Evolutionary conservation across 768 basidiomycete species (phyloP).

Genomic region (Chlorophyllum brunneum): DNA sequence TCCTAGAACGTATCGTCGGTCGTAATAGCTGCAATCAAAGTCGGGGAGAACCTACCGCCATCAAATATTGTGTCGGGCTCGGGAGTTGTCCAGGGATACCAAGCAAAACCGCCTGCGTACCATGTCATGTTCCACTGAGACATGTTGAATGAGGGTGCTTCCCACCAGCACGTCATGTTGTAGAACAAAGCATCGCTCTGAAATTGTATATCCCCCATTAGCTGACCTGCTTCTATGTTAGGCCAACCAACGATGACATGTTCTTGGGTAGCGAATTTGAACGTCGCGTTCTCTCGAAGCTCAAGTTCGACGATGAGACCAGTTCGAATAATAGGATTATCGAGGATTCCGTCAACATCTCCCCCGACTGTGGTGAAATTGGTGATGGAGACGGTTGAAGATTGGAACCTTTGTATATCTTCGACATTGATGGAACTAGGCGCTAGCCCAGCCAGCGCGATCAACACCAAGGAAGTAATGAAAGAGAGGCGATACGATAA

Average conservation of each 20-base stretch:
- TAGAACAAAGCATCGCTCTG: conserved; percentile 1
- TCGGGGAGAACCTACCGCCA: neutral
- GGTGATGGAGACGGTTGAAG: neutral
- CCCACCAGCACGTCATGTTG: conserved; percentile 1
- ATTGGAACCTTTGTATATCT: neutral
- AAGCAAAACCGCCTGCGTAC: conserved; percentile 1
- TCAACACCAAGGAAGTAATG: neutral
- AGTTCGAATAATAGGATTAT: neutral
- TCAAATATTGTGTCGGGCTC: neutral
- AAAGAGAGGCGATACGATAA: neutral
- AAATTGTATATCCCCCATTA: neutral
- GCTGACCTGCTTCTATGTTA: neutral
- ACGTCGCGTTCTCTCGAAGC: neutral
- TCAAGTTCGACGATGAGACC: neutral
- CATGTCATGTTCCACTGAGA: neutral
- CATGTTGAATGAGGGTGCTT: neutral
- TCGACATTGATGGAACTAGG: neutral
- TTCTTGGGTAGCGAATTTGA: neutral
- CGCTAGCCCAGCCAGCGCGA: neutral
- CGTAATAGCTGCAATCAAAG: neutral
- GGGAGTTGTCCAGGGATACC: neutral
- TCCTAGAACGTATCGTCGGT: neutral
- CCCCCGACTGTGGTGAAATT: conserved; percentile 1
- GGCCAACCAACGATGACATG: neutral
- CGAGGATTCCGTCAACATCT: neutral